Evolutionary conservation across 148 eudicot genomes (phyloP), one percentile per base, ranked within the genome.

Genomic region (Vaccinium darrowii): DNA sequence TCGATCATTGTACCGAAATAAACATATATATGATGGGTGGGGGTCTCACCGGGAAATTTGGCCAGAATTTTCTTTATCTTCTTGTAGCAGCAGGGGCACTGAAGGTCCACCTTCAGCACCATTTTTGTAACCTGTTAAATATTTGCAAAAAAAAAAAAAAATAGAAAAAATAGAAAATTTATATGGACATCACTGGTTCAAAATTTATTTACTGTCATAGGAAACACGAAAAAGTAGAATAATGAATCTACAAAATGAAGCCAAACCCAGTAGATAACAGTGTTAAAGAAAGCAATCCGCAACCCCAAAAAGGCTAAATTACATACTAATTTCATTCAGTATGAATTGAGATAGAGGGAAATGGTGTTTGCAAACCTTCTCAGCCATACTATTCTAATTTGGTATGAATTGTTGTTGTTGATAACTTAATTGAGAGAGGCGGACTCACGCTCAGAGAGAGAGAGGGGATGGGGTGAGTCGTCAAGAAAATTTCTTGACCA

Each of bases 31-130:
- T 4, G 43, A 54, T 11, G 9, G 23, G 1, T 47, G 5, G 58
- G 43, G 58, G 39, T 78, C 98, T 94, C 79, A 95, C 98, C 94
- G 78, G 95, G 98, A 86, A 88, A 92, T 85, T 88, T 88, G 87
- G 95, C 91, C 79, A 93, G 92, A 63, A 91, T 18, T 85, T 88
- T 93, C 92, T 92, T 94, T 87, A 94, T 88, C 88, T 94, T 93
- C 88, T 84, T 92, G 91, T 91, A 93, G 93, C 98, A 95, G 82
- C 91, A 75, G 9, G 87, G 50, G 80, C 98, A 95, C 47, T 94
- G 88, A 53, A 95, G 93, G 87, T 95, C 98, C 73, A 93, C 98
- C 88, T 93, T 89, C 50, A 95, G 88, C 19, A 91, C 85, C 98
- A 94, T 95, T 18, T 25, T 71, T 14, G 96, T 94, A 6, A 86